Evolutionary conservation across 345 rosid genomes (phyloP), one percentile per base, ranked within the genome.

Genomic region (Raphanus raphanistrum): DNA sequence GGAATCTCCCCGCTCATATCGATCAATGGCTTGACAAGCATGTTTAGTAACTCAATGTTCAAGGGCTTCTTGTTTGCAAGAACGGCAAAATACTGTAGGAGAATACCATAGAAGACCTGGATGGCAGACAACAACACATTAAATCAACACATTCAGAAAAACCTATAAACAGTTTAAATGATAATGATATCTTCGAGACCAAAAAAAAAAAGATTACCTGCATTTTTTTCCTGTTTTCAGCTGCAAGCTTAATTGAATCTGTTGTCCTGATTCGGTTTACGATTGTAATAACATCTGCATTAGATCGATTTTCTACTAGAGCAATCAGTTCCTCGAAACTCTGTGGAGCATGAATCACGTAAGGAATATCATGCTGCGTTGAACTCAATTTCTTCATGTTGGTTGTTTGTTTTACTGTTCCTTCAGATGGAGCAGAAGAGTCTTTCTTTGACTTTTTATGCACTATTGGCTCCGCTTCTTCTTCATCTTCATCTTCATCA

Each of bases 221-320:
- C 84, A 92, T 90, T 84, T 92, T 95, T 86, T 90, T 95, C 66
- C 97, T 86, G 85, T 95, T 95, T 86, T 89, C 98, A 60, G 93
- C 94, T 48, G 91, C 90, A 73, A 90, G 89, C 71, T 88, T 85
- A 78, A 90, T 88, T 55, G 96, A 88, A 82, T 90, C 84, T 64
- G 82, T 83, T 66, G 72, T 85, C 48, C 88, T 87, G 74, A 95
- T 91, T 79, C 98, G 89, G 76, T 80, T 77, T 58, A 95, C 77
- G 52, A 90, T 78, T 36, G 78, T 65, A 64, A 88, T 2, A 67
- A 86, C 72, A 48, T 92, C 87, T 4, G 74, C 81, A 81, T 88
- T 86, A 74, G 97, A 88, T 79, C 76, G 63, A 67, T 79, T 80
- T 60, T 84, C 87, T 66, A 90, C 74, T 48, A 90, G 76, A n/a